A percentile compares a stretch with the other conserved stretches of the same genome.
Conservation (phyloP, 352 stramenopile species). For the Thraustochytrium striatum region DNA sequence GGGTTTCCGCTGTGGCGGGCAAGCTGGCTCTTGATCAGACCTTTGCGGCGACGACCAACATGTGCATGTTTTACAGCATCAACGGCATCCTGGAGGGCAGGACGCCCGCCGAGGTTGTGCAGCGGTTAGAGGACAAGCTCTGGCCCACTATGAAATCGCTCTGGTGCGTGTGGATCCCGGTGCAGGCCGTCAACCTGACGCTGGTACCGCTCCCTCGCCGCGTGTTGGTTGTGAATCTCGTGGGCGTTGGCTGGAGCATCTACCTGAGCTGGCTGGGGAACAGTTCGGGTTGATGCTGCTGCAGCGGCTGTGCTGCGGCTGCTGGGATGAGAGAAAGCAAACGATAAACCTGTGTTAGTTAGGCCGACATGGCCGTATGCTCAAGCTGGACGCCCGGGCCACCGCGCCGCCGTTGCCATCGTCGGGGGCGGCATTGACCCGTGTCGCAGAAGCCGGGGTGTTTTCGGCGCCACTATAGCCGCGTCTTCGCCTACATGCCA, state of each 20-base stretch:
- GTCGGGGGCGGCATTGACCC: no score
- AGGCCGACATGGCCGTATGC: no score
- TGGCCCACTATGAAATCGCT: constrained; percentile 34
- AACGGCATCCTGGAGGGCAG: neutral
- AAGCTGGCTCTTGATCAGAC: constrained; percentile 36
- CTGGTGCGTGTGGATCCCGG: constrained; percentile 7
- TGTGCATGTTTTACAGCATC: constrained; percentile 43
- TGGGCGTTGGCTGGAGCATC: constrained; percentile 29
- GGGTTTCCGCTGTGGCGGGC: neutral
- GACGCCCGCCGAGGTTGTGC: neutral
- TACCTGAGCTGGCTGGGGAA: constrained; percentile 33
- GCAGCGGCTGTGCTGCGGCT: neutral
- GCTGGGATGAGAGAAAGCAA: no score
- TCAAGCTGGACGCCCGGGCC: neutral
- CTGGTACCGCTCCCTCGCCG: constrained; percentile 17
- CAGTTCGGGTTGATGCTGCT: neutral
- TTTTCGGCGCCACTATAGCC: no score
- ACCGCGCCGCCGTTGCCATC: neutral
- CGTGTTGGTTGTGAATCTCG: constrained; percentile 36
- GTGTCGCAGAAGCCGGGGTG: no score
- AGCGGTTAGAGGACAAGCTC: constrained; percentile 2
- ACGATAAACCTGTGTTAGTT: no score
- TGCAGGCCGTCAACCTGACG: constrained; percentile 26
- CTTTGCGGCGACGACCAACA: constrained; percentile 15
- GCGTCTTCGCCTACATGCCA: no score